Conservation (phyloP, 2,329 filamentous ascomycete species). For the Aspergillus sp. region DNA sequence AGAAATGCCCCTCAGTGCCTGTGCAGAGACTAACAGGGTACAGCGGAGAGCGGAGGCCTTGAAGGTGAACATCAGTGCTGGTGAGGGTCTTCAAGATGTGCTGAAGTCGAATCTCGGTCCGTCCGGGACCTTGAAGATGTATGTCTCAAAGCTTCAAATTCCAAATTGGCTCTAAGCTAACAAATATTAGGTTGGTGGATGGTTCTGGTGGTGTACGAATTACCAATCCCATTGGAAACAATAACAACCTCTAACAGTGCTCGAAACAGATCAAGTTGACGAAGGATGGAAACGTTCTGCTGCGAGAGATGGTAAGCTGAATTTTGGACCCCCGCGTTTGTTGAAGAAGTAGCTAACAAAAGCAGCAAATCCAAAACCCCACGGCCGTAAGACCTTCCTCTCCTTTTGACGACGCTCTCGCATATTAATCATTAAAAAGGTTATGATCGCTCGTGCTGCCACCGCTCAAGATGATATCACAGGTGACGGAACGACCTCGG, state of each 20-base stretch:
- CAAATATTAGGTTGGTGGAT: conserved; percentile 57
- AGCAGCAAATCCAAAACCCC: conserved; percentile 90
- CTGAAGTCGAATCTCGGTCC: conserved; percentile 95
- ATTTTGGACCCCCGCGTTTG: not conserved
- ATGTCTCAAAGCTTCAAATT: conserved; percentile 24
- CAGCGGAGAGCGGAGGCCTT: conserved; percentile 96
- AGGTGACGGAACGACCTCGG: conserved; percentile 95
- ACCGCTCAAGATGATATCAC: conserved; percentile 98
- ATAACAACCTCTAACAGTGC: conserved; percentile 18
- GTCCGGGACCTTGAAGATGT: conserved; percentile 95
- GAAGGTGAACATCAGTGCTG: conserved; percentile 93
- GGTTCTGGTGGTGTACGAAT: conserved; percentile 58
- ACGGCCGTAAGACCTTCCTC: conserved; percentile 67
- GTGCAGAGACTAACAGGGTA: conserved; percentile 46
- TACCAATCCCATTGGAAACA: conserved; percentile 10
- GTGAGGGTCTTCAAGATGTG: conserved; percentile 90
- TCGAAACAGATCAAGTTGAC: conserved; percentile 85
- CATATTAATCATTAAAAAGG: conserved; percentile 38
- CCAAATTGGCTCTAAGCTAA: conserved; percentile 20
- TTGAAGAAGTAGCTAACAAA: conserved; percentile 30
- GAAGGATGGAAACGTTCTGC: conserved; percentile 90
- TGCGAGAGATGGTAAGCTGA: conserved; percentile 62
- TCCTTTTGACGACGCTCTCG: not conserved
- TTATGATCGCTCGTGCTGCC: conserved; percentile 76
- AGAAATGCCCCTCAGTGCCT: conserved; percentile 33